Conservation (phyloP, 495 filamentous ascomycete genomes). For the Umbilicaria muhlenbergii region DNA sequence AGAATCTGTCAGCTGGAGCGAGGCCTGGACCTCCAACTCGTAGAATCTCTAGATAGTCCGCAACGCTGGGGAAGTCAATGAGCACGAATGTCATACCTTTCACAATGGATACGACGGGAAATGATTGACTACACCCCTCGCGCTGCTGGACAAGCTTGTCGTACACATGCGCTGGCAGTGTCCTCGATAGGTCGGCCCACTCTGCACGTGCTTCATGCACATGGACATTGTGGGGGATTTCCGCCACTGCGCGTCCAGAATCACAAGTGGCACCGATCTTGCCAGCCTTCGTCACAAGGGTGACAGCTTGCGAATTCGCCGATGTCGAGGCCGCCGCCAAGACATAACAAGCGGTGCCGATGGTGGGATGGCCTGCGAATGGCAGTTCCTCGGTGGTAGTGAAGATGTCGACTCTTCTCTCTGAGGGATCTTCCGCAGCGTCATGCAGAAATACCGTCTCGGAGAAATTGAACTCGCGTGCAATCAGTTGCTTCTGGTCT, state of each 20-base stretch:
- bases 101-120: slow-evolving; percentile 45
- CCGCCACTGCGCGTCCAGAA: slow-evolving; percentile 20
- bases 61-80: slow-evolving; percentile 26
- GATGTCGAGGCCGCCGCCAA: slow-evolving; percentile 19
- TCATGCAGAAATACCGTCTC: slow-evolving; percentile 69
- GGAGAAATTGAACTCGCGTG: slow-evolving; percentile 70
- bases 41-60: slow-evolving; percentile 16
- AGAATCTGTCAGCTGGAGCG: slow-evolving; percentile 7
- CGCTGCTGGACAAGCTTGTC: background rate
- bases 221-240: slow-evolving; percentile 46
- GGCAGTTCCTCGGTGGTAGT: slow-evolving; percentile 40
- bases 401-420: slow-evolving; percentile 44
- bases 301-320: slow-evolving; percentile 12
- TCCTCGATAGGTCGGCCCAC: slow-evolving; percentile 11
- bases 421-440: background rate
- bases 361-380: slow-evolving; percentile 59
- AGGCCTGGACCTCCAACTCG: slow-evolving; percentile 1
- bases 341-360: slow-evolving; percentile 39
- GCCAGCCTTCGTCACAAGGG: slow-evolving; percentile 43
- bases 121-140: slow-evolving; percentile 17
- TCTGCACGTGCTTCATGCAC: slow-evolving; percentile 28
- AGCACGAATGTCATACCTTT: slow-evolving; percentile 54
- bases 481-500: slow-evolving; percentile 45
- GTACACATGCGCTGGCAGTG: slow-evolving; percentile 13
- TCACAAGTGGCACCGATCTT: slow-evolving; percentile 26